Percentiles rank a stretch among this genome's conserved stretches.
These are phyloP conservation scores for Hemisphaericaspora xylofermentans DNA, from an alignment of 1,139 yeast genomes.

Conservation along the genomic window DNA sequence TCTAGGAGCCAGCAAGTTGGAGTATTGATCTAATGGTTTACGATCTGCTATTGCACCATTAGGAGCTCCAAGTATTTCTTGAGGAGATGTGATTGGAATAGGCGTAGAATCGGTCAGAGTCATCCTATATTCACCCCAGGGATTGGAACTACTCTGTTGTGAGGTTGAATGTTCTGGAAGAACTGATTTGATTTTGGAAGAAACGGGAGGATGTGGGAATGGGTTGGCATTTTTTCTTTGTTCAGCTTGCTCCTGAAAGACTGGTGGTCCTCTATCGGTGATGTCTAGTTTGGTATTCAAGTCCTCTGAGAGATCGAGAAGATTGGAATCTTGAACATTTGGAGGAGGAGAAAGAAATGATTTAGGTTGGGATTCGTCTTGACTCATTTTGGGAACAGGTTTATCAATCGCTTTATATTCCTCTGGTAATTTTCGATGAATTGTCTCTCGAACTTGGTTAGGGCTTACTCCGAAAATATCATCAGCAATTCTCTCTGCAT, in stretches of 20 bases:
- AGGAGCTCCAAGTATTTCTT: neutral
- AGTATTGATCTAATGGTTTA: neutral
- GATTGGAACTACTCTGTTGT: conserved; percentile 20
- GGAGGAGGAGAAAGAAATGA: neutral
- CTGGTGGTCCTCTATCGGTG: neutral
- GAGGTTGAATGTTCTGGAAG: conserved; percentile 5
- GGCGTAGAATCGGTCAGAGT: conserved; percentile 3
- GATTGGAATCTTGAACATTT: neutral
- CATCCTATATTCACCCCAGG: conserved; percentile 26
- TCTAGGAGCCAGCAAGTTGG: conserved; percentile 9
- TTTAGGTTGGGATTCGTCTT: neutral
- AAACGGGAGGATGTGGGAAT: conserved; percentile 11
- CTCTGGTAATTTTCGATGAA: neutral
- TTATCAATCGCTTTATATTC: neutral
- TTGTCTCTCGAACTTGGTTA: neutral
- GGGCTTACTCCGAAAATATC: conserved; percentile 29
- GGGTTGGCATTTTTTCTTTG: conserved; percentile 9
- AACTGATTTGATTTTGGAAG: neutral
- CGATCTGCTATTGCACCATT: neutral
- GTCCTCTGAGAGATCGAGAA: conserved; percentile 7
- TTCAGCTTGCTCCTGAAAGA: neutral
- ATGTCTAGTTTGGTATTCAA: conserved; percentile 3
- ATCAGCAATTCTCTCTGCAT: conserved; percentile 42
- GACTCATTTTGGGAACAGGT: neutral
- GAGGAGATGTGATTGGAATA: conserved; percentile 1